Evolutionary conservation across 495 filamentous ascomycete genomes (phyloP).

Genomic region (Corynascus novoguineensis): DNA sequence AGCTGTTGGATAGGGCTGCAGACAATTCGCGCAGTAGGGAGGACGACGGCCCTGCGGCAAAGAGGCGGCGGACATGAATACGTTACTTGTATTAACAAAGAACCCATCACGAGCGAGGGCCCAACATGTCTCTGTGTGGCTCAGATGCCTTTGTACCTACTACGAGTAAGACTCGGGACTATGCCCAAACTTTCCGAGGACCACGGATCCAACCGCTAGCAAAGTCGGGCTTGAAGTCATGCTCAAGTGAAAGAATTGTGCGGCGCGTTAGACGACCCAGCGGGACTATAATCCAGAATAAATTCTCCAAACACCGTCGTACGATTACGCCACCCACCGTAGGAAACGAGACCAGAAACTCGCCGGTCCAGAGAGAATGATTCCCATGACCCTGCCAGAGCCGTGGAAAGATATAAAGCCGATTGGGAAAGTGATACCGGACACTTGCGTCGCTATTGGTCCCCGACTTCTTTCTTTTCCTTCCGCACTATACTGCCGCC

Average conservation of each 20-base stretch:
- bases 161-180: no score
- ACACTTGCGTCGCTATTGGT: background rate
- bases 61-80: conserved; percentile 20
- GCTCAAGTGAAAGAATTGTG: background rate
- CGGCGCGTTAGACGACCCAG: background rate
- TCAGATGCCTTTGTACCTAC: no score
- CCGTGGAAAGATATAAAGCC: background rate
- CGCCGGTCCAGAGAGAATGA: background rate
- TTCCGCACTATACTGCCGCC: conserved; percentile 22
- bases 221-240: background rate
- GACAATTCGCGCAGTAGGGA: background rate
- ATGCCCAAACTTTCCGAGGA: no score
- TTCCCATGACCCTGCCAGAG: background rate
- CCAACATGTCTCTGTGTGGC: no score
- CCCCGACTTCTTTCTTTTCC: conserved; percentile 15
- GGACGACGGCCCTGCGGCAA: conserved; percentile 18
- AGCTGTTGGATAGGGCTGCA: conserved; percentile 1
- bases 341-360: background rate
- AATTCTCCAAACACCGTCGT: background rate
- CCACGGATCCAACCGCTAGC: background rate
- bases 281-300: background rate
- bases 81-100: background rate
- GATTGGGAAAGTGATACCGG: background rate
- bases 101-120: no score
- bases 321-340: background rate